Conservation (phyloP, 2,329 filamentous ascomycete genomes). For the Cryphonectria carpinicola region DNA sequence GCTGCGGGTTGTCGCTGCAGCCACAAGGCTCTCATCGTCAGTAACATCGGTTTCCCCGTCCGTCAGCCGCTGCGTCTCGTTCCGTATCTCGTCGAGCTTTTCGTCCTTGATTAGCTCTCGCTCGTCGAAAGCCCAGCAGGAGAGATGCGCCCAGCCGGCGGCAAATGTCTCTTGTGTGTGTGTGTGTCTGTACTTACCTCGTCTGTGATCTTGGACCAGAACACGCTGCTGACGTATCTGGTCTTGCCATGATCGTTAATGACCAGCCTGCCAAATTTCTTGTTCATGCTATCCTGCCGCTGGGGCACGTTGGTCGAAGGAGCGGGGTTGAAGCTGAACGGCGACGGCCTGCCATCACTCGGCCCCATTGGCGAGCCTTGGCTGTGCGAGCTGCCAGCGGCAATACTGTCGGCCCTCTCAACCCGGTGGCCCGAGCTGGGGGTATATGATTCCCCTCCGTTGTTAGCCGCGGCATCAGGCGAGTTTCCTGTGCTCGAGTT, state of each 20-base stretch:
- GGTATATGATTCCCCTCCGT: constrained; percentile 33
- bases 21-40: constrained; percentile 57
- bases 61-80: constrained; percentile 53
- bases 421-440: constrained; percentile 19
- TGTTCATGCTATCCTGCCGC: constrained; percentile 44
- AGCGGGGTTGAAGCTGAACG: constrained; percentile 29
- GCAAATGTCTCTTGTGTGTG: not conserved
- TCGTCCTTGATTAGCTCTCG: constrained; percentile 5
- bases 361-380: constrained; percentile 31
- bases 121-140: not conserved
- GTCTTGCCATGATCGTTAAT: constrained; percentile 70
- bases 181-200: constrained; percentile 54
- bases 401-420: constrained; percentile 33
- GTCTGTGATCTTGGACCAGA: constrained; percentile 77
- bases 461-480: constrained; percentile 38
- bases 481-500: constrained; percentile 42
- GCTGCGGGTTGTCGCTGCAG: constrained; percentile 44
- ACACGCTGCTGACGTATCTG: constrained; percentile 75
- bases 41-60: constrained; percentile 62
- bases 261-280: constrained; percentile 69
- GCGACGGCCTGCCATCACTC: constrained; percentile 29
- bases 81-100: constrained; percentile 51
- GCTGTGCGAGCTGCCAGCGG: constrained; percentile 29
- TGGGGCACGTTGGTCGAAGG: constrained; percentile 28
- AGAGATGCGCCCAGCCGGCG: not conserved